Evolutionary conservation across 768 basidiomycete species (phyloP).

Genomic region (Termitomyces heimii): DNA sequence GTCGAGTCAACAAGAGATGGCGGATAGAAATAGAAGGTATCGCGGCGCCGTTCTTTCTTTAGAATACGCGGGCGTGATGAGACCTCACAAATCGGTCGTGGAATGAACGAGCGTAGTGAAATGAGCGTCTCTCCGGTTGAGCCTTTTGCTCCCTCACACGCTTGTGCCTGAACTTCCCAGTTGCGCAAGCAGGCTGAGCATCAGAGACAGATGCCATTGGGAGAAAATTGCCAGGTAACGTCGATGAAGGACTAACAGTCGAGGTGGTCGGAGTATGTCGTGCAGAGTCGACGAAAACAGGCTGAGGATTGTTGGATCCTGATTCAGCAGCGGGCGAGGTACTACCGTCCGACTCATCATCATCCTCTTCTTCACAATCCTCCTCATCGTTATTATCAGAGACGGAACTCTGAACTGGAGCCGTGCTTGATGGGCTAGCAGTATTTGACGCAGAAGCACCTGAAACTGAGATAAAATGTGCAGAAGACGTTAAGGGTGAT

Average conservation of each 20-base stretch:
- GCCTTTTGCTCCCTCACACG: slow-evolving; percentile 7
- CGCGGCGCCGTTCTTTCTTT: not conserved
- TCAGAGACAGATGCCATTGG: not conserved
- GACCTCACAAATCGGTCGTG: slow-evolving; percentile 10
- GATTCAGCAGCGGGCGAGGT: not conserved
- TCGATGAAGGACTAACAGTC: not conserved
- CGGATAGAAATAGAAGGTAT: not conserved
- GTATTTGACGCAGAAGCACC: not conserved
- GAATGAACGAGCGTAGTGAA: slow-evolving; percentile 8
- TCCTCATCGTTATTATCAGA: not conserved
- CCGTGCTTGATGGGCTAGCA: not conserved
- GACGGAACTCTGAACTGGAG: not conserved
- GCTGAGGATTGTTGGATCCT: not conserved
- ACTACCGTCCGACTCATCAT: not conserved
- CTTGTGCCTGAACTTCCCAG: slow-evolving; percentile 15
- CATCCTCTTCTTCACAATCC: slow-evolving; percentile 1
- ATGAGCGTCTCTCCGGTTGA: slow-evolving; percentile 5
- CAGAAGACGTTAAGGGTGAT: not conserved
- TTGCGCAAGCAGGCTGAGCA: slow-evolving; percentile 4
- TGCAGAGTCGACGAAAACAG: not conserved
- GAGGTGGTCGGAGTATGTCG: not conserved
- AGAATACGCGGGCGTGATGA: slow-evolving; percentile 9
- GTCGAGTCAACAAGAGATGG: not conserved
- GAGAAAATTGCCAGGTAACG: not conserved
- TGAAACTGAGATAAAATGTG: not conserved